Conservation (phyloP, 2,329 filamentous ascomycete species). For the Celoporthe dispersa region DNA sequence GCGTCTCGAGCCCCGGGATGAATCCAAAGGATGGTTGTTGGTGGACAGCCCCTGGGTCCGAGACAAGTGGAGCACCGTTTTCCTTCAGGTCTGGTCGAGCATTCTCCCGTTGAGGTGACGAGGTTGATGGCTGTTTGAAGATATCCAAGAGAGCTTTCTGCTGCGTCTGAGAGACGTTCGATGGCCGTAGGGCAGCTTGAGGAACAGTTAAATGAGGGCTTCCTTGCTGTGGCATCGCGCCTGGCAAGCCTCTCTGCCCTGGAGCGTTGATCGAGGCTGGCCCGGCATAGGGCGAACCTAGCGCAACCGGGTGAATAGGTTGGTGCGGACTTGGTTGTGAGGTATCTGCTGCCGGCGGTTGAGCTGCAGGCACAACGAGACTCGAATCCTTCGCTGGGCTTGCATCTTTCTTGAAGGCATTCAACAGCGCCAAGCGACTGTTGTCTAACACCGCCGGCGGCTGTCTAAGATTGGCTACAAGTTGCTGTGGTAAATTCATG, state of each 20-base stretch:
- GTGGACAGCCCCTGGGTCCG: slow-evolving; percentile 24
- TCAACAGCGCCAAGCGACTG: slow-evolving; percentile 50
- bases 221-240: slow-evolving; percentile 7
- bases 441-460: slow-evolving; percentile 42
- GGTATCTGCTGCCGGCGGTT: slow-evolving; percentile 29
- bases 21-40: slow-evolving; percentile 7
- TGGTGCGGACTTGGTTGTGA: slow-evolving; percentile 28
- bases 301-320: slow-evolving; percentile 3
- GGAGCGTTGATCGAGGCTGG: not conserved
- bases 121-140: slow-evolving; percentile 51
- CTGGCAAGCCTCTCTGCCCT: not conserved
- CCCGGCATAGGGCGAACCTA: slow-evolving; percentile 32
- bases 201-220: slow-evolving; percentile 17
- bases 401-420: slow-evolving; percentile 47
- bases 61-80: slow-evolving; percentile 14
- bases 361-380: slow-evolving; percentile 8
- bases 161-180: slow-evolving; percentile 44
- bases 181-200: slow-evolving; percentile 19
- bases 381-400: slow-evolving; percentile 31
- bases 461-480: slow-evolving; percentile 14
- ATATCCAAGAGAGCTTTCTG: slow-evolving; percentile 56
- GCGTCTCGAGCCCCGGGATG: slow-evolving; percentile 30
- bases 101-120: slow-evolving; percentile 30
- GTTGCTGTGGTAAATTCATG: slow-evolving; percentile 21
- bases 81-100: slow-evolving; percentile 20